Evolutionary conservation across 1,284 basidiomycete genomes (phyloP).

Genomic region (Boletus holoroseus): DNA sequence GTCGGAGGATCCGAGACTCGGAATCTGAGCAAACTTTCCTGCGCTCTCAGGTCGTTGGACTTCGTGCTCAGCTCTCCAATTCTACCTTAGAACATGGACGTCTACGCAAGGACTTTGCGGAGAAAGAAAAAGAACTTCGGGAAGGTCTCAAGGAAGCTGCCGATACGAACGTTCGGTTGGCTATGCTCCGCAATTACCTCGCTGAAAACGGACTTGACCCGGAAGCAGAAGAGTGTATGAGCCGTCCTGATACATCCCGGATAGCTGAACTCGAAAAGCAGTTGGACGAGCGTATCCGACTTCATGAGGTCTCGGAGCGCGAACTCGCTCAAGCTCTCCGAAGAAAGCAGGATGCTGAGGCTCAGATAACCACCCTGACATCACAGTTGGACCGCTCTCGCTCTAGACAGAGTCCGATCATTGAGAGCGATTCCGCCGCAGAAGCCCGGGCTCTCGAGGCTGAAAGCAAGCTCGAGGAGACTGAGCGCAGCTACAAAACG

Average conservation of each 20-base stretch:
- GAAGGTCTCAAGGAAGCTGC: constrained; percentile 66
- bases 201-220: constrained; percentile 81
- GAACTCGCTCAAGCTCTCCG: constrained; percentile 61
- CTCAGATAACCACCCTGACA: constrained; percentile 58
- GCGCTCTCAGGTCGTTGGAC: constrained; percentile 71
- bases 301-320: constrained; percentile 69
- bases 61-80: constrained; percentile 73
- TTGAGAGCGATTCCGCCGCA: constrained; percentile 36
- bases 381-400: constrained; percentile 63
- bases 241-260: constrained; percentile 44
- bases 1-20: constrained; percentile 56
- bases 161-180: constrained; percentile 72
- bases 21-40: constrained; percentile 69
- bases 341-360: constrained; percentile 69
- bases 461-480: constrained; percentile 74
- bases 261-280: constrained; percentile 70
- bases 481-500: constrained; percentile 70
- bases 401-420: constrained; percentile 46
- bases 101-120: constrained; percentile 62
- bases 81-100: constrained; percentile 70
- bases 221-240: constrained; percentile 54
- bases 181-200: constrained; percentile 81
- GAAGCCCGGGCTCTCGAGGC: constrained; percentile 61
- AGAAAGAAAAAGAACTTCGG: constrained; percentile 65
- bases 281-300: constrained; percentile 64